Evolutionary conservation across 352 stramenopile species (phyloP), one percentile per base, ranked within the genome.

Genomic region (Thraustochytrium striatum): DNA sequence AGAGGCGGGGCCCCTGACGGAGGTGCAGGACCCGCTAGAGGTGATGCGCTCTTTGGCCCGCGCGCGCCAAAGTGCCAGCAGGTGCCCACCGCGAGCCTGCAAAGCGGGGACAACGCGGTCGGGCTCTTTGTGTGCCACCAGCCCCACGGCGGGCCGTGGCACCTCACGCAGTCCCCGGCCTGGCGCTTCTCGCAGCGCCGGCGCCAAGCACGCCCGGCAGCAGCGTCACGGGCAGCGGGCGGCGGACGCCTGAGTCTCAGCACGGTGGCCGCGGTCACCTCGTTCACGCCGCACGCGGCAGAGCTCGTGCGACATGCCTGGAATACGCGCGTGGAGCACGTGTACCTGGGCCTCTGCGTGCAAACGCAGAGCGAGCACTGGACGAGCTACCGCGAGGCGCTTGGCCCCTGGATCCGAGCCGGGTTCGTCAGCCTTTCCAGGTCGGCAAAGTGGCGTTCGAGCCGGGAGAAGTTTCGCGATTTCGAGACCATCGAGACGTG

Each of bases 291-390:
- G 25, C 61, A 70, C 43, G 38, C 35, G 32, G 8, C 16, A 3
- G 61, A 70, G 61, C 38, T 70, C 61, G 33, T 70, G 16, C n/a
- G 52, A 8, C 61, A 70, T 35, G 21, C 21, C 5, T 70, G 52
- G 33, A 70, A 70, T 21, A 70, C 52, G 13, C n/a, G 52, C 9
- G 61, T 35, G 13, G 25, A 21, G 3, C 61, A 70, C 61, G 13
- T 47, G 7, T 70, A 70, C 30, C n/a, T 70, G 21, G 61, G 61
- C 16, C 11, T 70, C n/a, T 70, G 61, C n/a, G 61, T 11, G 3
- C 11, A 33, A 13, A 25, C 33, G 8, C 5, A 16, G 5, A 36
- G 25, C 53, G 21, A 70, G 43, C 16, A 21, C 25, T 21, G 47
- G 7, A 35, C 7, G 13, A 5, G 2, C 3, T 70, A 70, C 7